These are phyloP conservation scores for Hypomontagnella submonticulosa DNA, from an alignment of 495 filamentous ascomycete genomes.

Conservation along the genomic window DNA sequence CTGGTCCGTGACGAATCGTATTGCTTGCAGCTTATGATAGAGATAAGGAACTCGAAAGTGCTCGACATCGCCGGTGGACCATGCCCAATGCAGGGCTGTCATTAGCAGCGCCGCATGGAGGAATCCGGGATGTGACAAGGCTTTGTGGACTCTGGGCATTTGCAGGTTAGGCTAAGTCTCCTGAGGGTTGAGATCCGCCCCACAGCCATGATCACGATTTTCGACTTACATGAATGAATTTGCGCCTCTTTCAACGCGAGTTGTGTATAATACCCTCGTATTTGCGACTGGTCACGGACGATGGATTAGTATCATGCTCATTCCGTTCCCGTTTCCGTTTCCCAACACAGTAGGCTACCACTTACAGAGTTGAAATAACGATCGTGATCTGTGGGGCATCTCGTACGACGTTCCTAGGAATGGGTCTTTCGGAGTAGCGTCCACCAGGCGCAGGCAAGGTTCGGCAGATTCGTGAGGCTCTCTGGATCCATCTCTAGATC, in stretches of 20 bases:
- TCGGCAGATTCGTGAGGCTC: conserved; percentile 43
- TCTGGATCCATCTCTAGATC: conserved; percentile 32
- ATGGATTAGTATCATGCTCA: conserved; percentile 27
- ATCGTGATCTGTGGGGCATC: conserved; percentile 46
- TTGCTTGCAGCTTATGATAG: conserved; percentile 49
- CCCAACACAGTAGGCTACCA: conserved; percentile 20
- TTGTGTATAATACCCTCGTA: conserved; percentile 43
- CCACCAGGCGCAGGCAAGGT: conserved; percentile 31
- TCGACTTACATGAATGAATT: conserved; percentile 48
- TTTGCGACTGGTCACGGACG: conserved; percentile 37
- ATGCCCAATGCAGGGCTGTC: conserved; percentile 50
- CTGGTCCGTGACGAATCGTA: conserved; percentile 53
- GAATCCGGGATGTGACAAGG: conserved; percentile 50
- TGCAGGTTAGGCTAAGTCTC: conserved; percentile 30
- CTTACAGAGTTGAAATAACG: conserved; percentile 50
- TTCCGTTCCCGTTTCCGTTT: conserved; percentile 10
- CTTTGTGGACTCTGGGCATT: conserved; percentile 44
- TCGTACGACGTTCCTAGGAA: conserved; percentile 47
- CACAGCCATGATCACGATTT: conserved; percentile 13
- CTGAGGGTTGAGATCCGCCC: conserved; percentile 23
- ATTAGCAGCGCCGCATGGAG: conserved; percentile 49
- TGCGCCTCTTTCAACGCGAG: conserved; percentile 42
- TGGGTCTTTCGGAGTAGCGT: conserved; percentile 41
- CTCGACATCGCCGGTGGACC: conserved; percentile 49
- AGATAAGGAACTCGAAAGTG: conserved; percentile 49